Evolutionary conservation across 495 filamentous ascomycete genomes (phyloP), one percentile per base, ranked within the genome.

Genomic region (Penicillium malachiteum): DNA sequence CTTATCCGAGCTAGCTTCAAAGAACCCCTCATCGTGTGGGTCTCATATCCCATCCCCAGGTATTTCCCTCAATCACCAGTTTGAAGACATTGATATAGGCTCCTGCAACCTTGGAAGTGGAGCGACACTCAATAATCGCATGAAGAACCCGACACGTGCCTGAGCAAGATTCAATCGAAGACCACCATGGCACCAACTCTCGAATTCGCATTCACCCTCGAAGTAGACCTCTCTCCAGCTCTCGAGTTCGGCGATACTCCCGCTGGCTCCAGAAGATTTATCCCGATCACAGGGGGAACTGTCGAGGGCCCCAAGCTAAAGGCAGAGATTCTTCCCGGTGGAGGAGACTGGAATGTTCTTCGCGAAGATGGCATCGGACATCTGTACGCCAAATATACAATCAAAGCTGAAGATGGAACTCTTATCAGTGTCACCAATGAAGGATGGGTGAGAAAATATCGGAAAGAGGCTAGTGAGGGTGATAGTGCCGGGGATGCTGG

Each of bases 381-480:
- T 32, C 14, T 50, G 0, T 50, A 50, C 16, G 54, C 54, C 13
- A 50, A 55, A 55, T 55, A 55, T 33, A 43, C 45, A 5, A 49
- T 55, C n/a, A 17, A 50, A n/a, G 21, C 53, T 14, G 37, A 39
- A 4, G 53, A 50, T 13, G 54, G 54, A 9, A 39, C 13, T 10
- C 21, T 44, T 1, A 45, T 56, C 31, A 50, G 48, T 41, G 54
- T 56, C n/a, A 56, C 41, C 30, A 56, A 50, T 50, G 54, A 56
- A 42, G 54, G 54, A 14, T 50, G 32, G 39, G 38, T 56, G 7
- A 30, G 39, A 5, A 50, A 56, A 17, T 56, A 49, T n/a, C 33
- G 49, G 3, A 39, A 44, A 6, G 21, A 17, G 13, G 10, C 52
- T 7, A 6, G 10, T 10, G 4, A 13, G 34, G 34, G 7, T 13